A percentile compares a stretch with the other conserved stretches of the same genome.
Conservation (phyloP, 2,329 filamentous ascomycete genomes). For the Diaporthe caulivora region DNA sequence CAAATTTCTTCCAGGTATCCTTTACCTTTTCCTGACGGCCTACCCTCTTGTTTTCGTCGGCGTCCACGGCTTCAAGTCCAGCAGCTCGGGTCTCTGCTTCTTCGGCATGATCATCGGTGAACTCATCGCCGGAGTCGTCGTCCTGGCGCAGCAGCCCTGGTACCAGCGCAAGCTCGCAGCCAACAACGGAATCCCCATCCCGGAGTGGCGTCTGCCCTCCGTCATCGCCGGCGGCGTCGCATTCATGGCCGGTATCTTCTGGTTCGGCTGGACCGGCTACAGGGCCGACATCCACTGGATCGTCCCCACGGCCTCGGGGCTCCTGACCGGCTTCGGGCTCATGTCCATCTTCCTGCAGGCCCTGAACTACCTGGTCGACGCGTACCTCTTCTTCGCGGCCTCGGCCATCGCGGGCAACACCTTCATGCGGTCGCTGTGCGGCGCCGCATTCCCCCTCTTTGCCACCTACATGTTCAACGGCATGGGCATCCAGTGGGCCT, state of each 20-base stretch:
- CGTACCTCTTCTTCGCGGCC: constrained; percentile 79
- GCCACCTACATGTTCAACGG: constrained; percentile 76
- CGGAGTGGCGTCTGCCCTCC: constrained; percentile 75
- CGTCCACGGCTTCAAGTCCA: constrained; percentile 77
- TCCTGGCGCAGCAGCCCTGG: constrained; percentile 73
- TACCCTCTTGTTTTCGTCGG: constrained; percentile 85
- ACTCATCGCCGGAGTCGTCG: constrained; percentile 73
- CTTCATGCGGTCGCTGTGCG: constrained; percentile 82
- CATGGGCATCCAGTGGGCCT: constrained; percentile 72
- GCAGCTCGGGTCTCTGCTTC: constrained; percentile 82
- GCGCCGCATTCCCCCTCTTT: constrained; percentile 85
- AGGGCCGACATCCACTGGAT: constrained; percentile 71
- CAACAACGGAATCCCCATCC: constrained; percentile 74
- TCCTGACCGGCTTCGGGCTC: constrained; percentile 80
- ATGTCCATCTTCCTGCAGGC: constrained; percentile 86
- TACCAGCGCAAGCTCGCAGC: constrained; percentile 77
- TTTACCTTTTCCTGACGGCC: constrained; percentile 88
- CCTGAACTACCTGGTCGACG: constrained; percentile 85
- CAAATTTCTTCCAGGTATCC: constrained; percentile 56
- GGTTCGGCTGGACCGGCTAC: constrained; percentile 82
- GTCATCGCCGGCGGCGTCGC: constrained; percentile 70
- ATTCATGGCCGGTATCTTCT: constrained; percentile 77
- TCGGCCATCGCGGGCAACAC: constrained; percentile 87
- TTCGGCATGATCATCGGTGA: constrained; percentile 86
- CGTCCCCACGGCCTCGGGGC: constrained; percentile 70